phyloP scores from a whole-genome alignment of 805 yeast species.

The Metschnikowia proteae region DNA sequence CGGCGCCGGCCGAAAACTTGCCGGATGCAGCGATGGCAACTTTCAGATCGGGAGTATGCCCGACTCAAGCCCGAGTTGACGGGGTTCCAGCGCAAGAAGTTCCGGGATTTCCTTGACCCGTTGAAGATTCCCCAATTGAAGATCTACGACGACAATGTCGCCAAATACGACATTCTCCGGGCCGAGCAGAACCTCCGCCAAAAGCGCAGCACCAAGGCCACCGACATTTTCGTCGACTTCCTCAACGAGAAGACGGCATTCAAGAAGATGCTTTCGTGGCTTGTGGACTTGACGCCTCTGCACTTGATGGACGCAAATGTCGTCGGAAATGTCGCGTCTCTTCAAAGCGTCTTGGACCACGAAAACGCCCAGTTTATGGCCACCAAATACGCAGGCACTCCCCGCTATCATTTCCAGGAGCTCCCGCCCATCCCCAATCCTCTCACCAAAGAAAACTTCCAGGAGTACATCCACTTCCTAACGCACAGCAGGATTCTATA shows the following conservation, averaged over 20 bases:
- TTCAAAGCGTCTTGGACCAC: constrained; percentile 15
- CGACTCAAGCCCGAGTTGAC: constrained; percentile 13
- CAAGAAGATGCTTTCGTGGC: constrained; percentile 29
- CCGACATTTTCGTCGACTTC: constrained; percentile 22
- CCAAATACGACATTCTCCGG: constrained; percentile 20
- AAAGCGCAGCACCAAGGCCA: constrained; percentile 17
- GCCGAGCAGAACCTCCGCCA: constrained; percentile 29
- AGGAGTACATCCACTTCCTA: constrained; percentile 33
- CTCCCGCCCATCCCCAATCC: constrained; percentile 32
- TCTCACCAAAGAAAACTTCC: constrained; percentile 26
- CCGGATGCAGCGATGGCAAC: constrained; percentile 11
- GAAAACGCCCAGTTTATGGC: constrained; percentile 20
- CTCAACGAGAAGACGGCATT: constrained; percentile 29
- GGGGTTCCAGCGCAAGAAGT: constrained; percentile 21
- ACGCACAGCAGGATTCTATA: constrained; percentile 34
- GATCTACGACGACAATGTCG: constrained; percentile 23
- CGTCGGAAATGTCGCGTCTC: constrained; percentile 9
- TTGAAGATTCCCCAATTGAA: constrained; percentile 33
- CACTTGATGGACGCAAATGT: constrained; percentile 20
- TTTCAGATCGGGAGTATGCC: constrained; percentile 2
- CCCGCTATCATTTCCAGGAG: constrained; percentile 26
- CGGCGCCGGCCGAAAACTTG: neutral
- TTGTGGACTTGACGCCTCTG: constrained; percentile 32
- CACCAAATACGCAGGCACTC: constrained; percentile 10
- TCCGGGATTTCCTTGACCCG: constrained; percentile 34